Base-by-base conservation (phyloP, 192 early-diverging fungal species). In the Oehlia diaphana region DNA sequence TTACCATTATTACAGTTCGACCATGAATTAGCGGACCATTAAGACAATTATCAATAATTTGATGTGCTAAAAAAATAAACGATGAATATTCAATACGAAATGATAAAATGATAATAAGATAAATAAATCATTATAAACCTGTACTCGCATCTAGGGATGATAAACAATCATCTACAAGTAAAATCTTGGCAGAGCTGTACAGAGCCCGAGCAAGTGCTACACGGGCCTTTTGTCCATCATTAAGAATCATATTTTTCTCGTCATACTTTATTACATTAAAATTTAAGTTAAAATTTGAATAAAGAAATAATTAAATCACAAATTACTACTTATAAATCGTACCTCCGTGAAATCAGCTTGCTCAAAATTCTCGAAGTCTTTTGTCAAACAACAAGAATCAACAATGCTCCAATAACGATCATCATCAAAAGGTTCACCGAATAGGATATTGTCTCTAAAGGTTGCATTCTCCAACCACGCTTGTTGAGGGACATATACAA, bases 201-300 rank as follows among this genome's bases (percentile, higher is more conserved):
- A 97, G 89, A 13, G 96, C 96, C 19, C 97, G 88, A 1, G 95
- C 96, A 28, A 98, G 87, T 0, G 95, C 84, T 44, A 99, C 90
- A 39, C 96, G 86, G 75, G 93, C 93, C 84, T 96, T 97, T 85
- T 98, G 96, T 12, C 94, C 95, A 37, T 96, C 96, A 26, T 92
- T 93, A n/a, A 97, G 86, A 0, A 92, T 93, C 14, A 95, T 86
- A 23, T 95, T 95, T 80, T 94, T 93, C 80, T 96, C 96, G 47
- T 95, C 96, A 83, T 67, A 79, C 77, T 79, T 68, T 71, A 1
- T 63, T 10, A 63, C 23, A 23, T 63, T 31, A 63, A n/a, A 2
- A 37, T 42, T 2, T 21, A 26, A 37, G n/a, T 28, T 50, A 74
- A 16, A 28, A 19, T 33, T 23, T 44, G 28, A 73, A 73, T 14